A percentile compares a stretch with the other conserved stretches of the same genome.
Conservation (phyloP, 1,284 basidiomycete genomes). For the Microbotryum intermedium region DNA sequence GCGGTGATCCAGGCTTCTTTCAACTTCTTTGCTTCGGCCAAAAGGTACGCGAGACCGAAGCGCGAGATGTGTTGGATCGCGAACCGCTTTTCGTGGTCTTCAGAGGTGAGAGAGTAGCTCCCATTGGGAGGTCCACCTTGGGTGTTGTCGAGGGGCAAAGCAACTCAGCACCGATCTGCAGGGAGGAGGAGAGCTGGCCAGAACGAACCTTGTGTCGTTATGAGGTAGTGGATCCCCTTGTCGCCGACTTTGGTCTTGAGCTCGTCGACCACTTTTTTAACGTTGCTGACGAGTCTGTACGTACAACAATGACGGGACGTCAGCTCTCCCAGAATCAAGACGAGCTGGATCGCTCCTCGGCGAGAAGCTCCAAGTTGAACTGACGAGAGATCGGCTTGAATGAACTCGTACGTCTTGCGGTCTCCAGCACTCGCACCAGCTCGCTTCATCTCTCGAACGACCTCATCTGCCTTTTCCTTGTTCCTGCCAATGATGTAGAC, state of each 20-base stretch:
- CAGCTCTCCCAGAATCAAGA: not conserved
- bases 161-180: not conserved
- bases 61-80: conserved; percentile 39
- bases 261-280: conserved; percentile 30
- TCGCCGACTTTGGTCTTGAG: conserved; percentile 27
- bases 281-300: conserved; percentile 28
- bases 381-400: conserved; percentile 38
- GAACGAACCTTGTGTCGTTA: not conserved
- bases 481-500: conserved; percentile 41
- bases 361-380: not conserved
- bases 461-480: conserved; percentile 31
- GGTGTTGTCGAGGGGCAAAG: no score
- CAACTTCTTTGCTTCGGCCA: conserved; percentile 35
- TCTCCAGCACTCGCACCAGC: not conserved
- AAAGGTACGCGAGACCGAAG: conserved; percentile 37
- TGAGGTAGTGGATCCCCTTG: conserved; percentile 36
- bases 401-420: conserved; percentile 35
- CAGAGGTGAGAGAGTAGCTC: conserved; percentile 14
- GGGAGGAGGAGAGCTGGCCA: not conserved
- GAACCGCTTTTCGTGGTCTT: conserved; percentile 36
- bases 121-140: conserved; percentile 28
- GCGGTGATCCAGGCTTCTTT: conserved; percentile 36
- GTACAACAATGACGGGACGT: not conserved
- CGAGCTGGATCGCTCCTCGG: not conserved
- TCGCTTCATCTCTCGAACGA: conserved; percentile 33